These are phyloP conservation scores for Malassezia yamatoensis DNA, from an alignment of 1,284 basidiomycete genomes.

Conservation along the genomic window DNA sequence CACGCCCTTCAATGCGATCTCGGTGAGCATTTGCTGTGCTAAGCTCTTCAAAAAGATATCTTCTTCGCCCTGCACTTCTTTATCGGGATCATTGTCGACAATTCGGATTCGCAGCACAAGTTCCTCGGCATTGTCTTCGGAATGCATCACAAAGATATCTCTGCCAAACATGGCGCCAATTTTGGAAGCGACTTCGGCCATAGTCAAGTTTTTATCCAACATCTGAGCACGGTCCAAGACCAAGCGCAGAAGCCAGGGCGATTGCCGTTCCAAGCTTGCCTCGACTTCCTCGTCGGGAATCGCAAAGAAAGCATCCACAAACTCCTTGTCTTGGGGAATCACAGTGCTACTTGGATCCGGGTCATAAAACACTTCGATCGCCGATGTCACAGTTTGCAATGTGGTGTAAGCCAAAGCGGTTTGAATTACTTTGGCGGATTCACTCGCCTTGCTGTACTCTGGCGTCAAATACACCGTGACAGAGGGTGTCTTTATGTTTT, in stretches of 20 bases:
- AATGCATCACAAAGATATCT: conserved; percentile 96
- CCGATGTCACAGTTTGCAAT: conserved; percentile 83
- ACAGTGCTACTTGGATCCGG: conserved; percentile 82
- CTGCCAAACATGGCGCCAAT: conserved; percentile 91
- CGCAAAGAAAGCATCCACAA: conserved; percentile 98
- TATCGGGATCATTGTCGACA: conserved; percentile 75
- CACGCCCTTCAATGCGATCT: conserved; percentile 84
- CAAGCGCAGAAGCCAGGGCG: conserved; percentile 92
- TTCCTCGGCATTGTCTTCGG: conserved; percentile 96
- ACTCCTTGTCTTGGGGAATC: conserved; percentile 89
- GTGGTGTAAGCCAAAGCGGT: conserved; percentile 91
- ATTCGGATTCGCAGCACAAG: conserved; percentile 87
- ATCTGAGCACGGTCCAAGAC: conserved; percentile 95
- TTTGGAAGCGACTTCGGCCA: conserved; percentile 86
- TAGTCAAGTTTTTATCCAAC: conserved; percentile 90
- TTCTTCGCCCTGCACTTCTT: conserved; percentile 86
- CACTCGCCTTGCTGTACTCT: conserved; percentile 49
- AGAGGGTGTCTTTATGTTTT: conserved; percentile 95
- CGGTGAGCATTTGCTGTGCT: conserved; percentile 90
- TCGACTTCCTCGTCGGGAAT: conserved; percentile 96
- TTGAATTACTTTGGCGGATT: conserved; percentile 70
- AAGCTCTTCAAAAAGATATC: conserved; percentile 93
- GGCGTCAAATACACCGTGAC: conserved; percentile 65
- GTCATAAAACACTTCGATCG: conserved; percentile 97
- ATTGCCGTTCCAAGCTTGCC: conserved; percentile 77